Evolutionary conservation across 768 basidiomycete genomes (phyloP).

Genomic region (Sporobolomyces pararoseus): DNA sequence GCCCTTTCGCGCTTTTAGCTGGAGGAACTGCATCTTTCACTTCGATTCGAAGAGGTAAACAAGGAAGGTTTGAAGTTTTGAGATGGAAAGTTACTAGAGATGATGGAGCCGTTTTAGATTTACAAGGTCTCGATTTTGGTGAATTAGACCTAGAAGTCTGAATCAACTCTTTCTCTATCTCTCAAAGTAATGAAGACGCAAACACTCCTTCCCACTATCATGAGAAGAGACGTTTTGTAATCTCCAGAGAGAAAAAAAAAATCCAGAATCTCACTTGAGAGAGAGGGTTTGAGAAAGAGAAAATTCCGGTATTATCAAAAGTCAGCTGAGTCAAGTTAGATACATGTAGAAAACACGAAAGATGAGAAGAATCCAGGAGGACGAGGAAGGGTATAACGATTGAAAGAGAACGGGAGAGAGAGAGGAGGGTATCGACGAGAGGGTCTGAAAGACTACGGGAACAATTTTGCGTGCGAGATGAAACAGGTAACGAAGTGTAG

Average conservation of each 20-base stretch:
- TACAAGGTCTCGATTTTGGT: slow-evolving; percentile 24
- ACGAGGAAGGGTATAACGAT: slow-evolving; percentile 1
- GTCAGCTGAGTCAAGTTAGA: too few species aligned
- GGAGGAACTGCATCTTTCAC: slow-evolving; percentile 40
- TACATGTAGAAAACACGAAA: too few species aligned
- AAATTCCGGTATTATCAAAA: too few species aligned
- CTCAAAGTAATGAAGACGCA: too few species aligned
- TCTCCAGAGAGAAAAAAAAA: too few species aligned
- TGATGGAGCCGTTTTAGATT: slow-evolving; percentile 41
- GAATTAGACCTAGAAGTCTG: slow-evolving; percentile 4
- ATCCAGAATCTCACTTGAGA: too few species aligned
- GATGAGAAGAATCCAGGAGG: neutral
- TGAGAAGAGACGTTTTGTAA: too few species aligned
- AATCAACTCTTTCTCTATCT: too few species aligned
- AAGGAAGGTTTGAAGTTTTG: slow-evolving; percentile 38
- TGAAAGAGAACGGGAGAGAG: neutral
- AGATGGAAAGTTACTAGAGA: slow-evolving; percentile 40
- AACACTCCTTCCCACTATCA: too few species aligned
- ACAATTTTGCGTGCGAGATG: neutral
- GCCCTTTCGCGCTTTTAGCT: slow-evolving; percentile 8
- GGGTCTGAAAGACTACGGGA: neutral
- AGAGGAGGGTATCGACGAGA: slow-evolving; percentile 9
- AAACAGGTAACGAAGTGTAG: neutral
- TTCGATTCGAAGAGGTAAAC: slow-evolving; percentile 40
- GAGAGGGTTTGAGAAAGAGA: too few species aligned